A percentile compares a stretch with the other conserved stretches of the same genome.
phyloP scores from a whole-genome alignment of 2,329 filamentous ascomycete genomes.

The Mariannaea sp. region DNA sequence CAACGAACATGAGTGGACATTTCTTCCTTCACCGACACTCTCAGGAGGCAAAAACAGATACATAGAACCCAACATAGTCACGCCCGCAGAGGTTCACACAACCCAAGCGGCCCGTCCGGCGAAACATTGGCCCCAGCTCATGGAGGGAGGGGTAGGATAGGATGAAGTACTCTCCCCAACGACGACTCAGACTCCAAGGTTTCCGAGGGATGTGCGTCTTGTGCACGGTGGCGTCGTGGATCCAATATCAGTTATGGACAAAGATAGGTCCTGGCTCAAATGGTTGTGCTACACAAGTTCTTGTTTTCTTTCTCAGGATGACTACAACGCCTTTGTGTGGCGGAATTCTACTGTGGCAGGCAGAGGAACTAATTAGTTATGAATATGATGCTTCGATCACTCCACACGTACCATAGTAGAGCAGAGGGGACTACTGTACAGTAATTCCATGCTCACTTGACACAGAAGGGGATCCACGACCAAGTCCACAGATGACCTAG shows the following conservation, averaged over 20 bases:
- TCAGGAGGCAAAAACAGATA: constrained; percentile 3
- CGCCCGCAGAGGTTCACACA: background rate
- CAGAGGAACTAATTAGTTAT: no score
- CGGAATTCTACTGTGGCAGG: no score
- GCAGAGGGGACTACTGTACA: no score
- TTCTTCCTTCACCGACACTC: background rate
- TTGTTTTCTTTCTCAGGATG: constrained; percentile 2
- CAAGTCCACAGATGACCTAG: background rate
- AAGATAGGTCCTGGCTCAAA: constrained; percentile 5
- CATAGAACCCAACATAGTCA: background rate
- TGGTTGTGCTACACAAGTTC: constrained; percentile 2
- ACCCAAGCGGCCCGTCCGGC: constrained; percentile 17
- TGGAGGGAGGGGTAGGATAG: constrained; percentile 17
- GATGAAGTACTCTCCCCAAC: background rate
- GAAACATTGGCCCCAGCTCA: constrained; percentile 29
- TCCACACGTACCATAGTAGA: no score
- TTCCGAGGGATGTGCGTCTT: constrained; percentile 16
- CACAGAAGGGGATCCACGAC: constrained; percentile 5
- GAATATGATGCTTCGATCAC: no score
- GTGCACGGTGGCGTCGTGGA: constrained; percentile 17
- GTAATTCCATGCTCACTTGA: no score
- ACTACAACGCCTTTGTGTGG: no score
- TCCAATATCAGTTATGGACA: constrained; percentile 12
- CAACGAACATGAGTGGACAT: background rate
- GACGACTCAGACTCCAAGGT: constrained; percentile 4